These are phyloP conservation scores for Leccinum pellstonianum DNA, from an alignment of 768 basidiomycete species.

Conservation along the genomic window DNA sequence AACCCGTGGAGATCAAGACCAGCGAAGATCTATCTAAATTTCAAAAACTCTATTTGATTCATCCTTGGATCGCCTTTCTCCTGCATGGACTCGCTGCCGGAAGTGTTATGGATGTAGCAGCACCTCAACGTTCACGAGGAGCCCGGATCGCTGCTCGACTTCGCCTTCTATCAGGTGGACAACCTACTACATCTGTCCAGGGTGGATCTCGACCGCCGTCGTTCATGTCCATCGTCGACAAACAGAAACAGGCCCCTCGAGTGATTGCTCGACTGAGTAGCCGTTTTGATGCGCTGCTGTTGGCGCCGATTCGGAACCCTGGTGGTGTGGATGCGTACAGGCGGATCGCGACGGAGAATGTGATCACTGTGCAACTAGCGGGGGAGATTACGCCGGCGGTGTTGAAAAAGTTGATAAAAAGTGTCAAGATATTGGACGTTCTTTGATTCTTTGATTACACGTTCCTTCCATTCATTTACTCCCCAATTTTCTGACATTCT, in stretches of 20 bases:
- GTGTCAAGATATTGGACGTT: not conserved
- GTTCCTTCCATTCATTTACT: too few relatives aligned
- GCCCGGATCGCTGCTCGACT: not conserved
- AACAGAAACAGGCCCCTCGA: not conserved
- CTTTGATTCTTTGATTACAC: not conserved
- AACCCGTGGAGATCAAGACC: not conserved
- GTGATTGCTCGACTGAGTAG: not conserved
- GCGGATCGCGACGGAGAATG: slow-evolving; percentile 14
- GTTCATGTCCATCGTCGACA: not conserved
- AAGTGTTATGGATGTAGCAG: not conserved
- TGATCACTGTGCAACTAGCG: slow-evolving; percentile 8
- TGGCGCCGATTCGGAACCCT: not conserved
- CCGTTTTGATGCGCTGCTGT: not conserved
- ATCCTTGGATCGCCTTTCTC: not conserved
- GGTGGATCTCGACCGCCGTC: not conserved
- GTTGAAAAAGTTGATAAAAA: not conserved
- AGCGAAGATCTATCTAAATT: not conserved
- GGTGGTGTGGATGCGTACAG: slow-evolving; percentile 2
- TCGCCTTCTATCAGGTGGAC: slow-evolving; percentile 4
- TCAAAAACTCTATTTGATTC: not conserved
- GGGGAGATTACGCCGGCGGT: not conserved
- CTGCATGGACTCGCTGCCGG: too few relatives aligned
- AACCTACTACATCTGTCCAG: not conserved
- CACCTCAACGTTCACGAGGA: not conserved
- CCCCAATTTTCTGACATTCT: too few relatives aligned